Evolutionary conservation across 2,329 filamentous ascomycete genomes (phyloP).

Genomic region (Pyricularia grisea): DNA sequence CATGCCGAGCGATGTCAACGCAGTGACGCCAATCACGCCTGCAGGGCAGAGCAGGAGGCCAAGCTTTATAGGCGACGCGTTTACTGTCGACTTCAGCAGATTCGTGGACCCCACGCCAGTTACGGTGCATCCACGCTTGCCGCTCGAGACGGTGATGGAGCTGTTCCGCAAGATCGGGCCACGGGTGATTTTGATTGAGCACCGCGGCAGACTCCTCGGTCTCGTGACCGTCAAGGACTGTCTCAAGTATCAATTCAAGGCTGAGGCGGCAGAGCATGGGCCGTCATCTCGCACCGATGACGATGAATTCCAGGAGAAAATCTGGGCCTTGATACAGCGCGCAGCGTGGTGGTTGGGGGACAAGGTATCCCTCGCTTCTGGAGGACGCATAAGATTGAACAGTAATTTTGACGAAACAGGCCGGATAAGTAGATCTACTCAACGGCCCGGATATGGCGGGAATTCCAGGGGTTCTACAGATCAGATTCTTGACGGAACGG

Average conservation of each 20-base stretch:
- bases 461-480: slow-evolving; percentile 7
- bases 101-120: slow-evolving; percentile 88
- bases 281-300: slow-evolving; percentile 38
- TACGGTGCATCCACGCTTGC: slow-evolving; percentile 80
- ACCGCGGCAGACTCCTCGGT: slow-evolving; percentile 73
- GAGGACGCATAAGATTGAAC: slow-evolving; percentile 47
- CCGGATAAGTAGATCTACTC: slow-evolving; percentile 12
- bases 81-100: slow-evolving; percentile 64
- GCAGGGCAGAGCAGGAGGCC: slow-evolving; percentile 28
- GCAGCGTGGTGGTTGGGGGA: slow-evolving; percentile 50
- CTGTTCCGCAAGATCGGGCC: slow-evolving; percentile 97
- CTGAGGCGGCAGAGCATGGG: slow-evolving; percentile 73
- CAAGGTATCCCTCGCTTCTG: slow-evolving; percentile 39
- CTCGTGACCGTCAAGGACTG: slow-evolving; percentile 96
- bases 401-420: slow-evolving; percentile 23
- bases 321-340: slow-evolving; percentile 50
- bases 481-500: slow-evolving; percentile 37
- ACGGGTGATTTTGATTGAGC: slow-evolving; percentile 84
- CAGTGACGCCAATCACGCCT: slow-evolving; percentile 28
- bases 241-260: slow-evolving; percentile 94
- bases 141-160: slow-evolving; percentile 96
- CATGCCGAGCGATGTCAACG: slow-evolving; percentile 31
- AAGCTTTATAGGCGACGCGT: slow-evolving; percentile 36
- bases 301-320: slow-evolving; percentile 49
- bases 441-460: slow-evolving; percentile 8